Base-by-base conservation (phyloP, 2,329 filamentous ascomycete species). In the Fusarium vanettenii region DNA sequence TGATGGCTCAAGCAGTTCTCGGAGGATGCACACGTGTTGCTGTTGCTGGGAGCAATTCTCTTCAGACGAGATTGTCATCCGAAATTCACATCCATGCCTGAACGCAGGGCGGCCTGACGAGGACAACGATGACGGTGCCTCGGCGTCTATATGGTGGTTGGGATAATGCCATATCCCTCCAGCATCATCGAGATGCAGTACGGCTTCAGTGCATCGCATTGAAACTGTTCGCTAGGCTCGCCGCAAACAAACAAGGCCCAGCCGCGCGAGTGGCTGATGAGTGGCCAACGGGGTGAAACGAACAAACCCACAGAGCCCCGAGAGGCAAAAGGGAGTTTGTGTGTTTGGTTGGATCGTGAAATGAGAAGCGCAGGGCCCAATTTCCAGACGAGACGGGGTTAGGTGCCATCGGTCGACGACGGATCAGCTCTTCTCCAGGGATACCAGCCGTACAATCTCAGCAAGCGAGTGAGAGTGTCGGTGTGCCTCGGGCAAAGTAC, bases 351-450 rank as follows among this genome's bases (percentile, higher is more conserved):
- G 60, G 67, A 60, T 60, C 55, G 66, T 66, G 69, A 76, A 70
- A 73, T 76, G 72, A 78, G 55, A 66, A 62, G 60, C 48, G 60
- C 66, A 66, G 60, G 64, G 69, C 64, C 52, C 60, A 74, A 75
- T 68, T 75, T 75, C 68, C 66, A 68, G 63, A 73, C 22, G 62
- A 52, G 41, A 68, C 66, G 65, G 67, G 64, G 61, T 69, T 57
- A 72, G 73, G 57, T 75, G 60, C 64, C 67, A 72, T 71, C 67
- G 68, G 67, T 64, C 67, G 60, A 62, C 57, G 60, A 75, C 52
- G 66, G 62, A 74, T 74, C 72, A 70, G 65, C 72, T 67, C 66
- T 55, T 55, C 48, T 59, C 66, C 72, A 73, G 56, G 71, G 71
- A 74, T 74, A 41, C 39, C 50, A 71, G 27, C 43, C 33, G 45